Conservation (phyloP, 1,284 basidiomycete genomes). For the Xerocomus nothofagi region DNA sequence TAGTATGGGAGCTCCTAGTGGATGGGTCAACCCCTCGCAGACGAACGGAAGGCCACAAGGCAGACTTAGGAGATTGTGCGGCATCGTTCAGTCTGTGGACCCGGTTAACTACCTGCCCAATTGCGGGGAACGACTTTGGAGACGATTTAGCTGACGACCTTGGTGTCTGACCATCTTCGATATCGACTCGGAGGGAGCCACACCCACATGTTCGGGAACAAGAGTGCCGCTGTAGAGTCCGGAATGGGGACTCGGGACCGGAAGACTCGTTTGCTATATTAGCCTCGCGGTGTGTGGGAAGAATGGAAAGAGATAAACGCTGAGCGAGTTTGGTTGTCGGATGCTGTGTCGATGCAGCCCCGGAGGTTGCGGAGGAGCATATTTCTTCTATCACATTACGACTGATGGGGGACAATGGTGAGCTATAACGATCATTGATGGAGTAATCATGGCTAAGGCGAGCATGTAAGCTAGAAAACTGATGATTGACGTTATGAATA, state of each 20-base stretch:
- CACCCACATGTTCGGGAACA: background rate
- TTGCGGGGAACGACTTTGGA: background rate
- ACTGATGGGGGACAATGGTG: constrained; percentile 22
- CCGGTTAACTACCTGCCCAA: background rate
- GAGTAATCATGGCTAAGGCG: constrained; percentile 6
- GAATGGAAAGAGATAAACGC: background rate
- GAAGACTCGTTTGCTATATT: background rate
- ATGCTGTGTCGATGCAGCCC: background rate
- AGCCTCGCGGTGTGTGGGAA: background rate
- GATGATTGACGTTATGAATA: background rate
- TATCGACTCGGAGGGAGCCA: background rate
- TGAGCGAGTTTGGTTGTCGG: background rate
- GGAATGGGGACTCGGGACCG: background rate
- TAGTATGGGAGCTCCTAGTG: background rate
- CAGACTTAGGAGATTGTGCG: constrained; percentile 13
- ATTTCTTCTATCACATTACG: constrained; percentile 21
- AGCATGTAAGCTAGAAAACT: background rate
- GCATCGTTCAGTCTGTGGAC: background rate
- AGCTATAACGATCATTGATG: constrained; percentile 1
- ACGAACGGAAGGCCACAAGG: background rate
- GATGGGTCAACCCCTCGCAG: constrained; percentile 4
- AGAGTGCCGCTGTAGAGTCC: background rate
- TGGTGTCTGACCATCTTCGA: background rate
- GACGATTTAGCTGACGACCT: background rate
- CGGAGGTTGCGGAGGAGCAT: constrained; percentile 2